A percentile compares a stretch with the other conserved stretches of the same genome.
Conservation (phyloP, 441 rosid genomes). For the Adansonia rubrostipa region DNA sequence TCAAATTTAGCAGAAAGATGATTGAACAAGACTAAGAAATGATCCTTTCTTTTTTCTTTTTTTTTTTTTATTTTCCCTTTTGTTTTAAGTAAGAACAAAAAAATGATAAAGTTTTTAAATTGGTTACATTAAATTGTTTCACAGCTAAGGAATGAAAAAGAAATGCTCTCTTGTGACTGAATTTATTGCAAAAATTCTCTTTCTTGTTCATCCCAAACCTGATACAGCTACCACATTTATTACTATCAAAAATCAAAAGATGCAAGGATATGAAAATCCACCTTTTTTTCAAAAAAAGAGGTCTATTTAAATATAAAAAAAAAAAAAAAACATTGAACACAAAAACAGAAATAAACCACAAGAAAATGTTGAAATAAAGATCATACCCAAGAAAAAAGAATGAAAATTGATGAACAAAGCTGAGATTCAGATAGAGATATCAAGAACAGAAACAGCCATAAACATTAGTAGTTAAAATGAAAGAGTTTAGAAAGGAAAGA, state of each 20-base stretch:
- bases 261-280: not conserved
- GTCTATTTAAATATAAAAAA: no score
- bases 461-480: not conserved
- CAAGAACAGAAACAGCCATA: not conserved
- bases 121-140: not conserved
- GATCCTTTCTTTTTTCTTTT: not conserved
- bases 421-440: not conserved
- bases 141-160: not conserved
- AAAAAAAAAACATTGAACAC: no score
- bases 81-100: not conserved
- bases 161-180: not conserved
- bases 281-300: not conserved
- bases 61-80: not conserved
- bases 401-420: not conserved
- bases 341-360: not conserved
- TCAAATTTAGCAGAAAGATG: conserved; percentile 14
- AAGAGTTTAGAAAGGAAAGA: not conserved
- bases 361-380: not conserved
- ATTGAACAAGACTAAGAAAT: not conserved
- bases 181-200: not conserved
- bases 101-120: not conserved
- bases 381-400: not conserved
- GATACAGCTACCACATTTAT: conserved; percentile 6
- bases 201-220: not conserved
- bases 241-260: not conserved